Base-by-base conservation (phyloP, 345 rosid genomes). In the Ricinus communis region DNA sequence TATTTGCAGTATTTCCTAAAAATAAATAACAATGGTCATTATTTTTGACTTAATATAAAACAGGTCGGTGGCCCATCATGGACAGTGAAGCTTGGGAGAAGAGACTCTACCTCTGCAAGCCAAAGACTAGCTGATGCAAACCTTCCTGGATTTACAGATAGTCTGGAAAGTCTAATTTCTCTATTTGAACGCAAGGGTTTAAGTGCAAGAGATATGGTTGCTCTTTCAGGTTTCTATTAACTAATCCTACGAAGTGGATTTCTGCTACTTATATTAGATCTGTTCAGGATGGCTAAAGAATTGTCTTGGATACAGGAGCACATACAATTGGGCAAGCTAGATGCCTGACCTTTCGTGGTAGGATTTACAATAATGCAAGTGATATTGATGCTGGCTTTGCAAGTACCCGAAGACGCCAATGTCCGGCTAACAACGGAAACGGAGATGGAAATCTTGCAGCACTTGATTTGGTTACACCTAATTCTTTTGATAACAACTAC, bases 1-100 rank as follows among this genome's bases (percentile, higher is more conserved):
- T 24, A 24, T 10, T 24, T 33, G 38, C 2, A 33, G 38, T 2
- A 33, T 54, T 11, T 43, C 47, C 14, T 43, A 43, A 43, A 43
- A 43, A 43, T 33, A 33, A 6, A 2, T 33, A 33, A 33, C 6
- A 33, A 33, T 33, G n/a, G n/a, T 33, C 6, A 6, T 3, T 40
- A 24, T 11, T 38, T 36, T 21, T 62, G 3, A 9, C 1, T 22
- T 13, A 1, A 25, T 25, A 46, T 8, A 15, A 27, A 64, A 46
- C 40, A 65, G 69, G 56, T 30, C 4, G 69, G 69, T 18, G 69
- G 69, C 1, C 56, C 56, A 12, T 47, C 69, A 49, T 65, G 69
- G 56, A 49, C 69, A 47, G 43, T 65, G 56, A 65, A 49, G 12
- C 69, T 65, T 47, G 69, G 69, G 30, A 65, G 69, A 21, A 65